Evolutionary conservation across 768 basidiomycete genomes (phyloP).

Genomic region (Suillus placidus): DNA sequence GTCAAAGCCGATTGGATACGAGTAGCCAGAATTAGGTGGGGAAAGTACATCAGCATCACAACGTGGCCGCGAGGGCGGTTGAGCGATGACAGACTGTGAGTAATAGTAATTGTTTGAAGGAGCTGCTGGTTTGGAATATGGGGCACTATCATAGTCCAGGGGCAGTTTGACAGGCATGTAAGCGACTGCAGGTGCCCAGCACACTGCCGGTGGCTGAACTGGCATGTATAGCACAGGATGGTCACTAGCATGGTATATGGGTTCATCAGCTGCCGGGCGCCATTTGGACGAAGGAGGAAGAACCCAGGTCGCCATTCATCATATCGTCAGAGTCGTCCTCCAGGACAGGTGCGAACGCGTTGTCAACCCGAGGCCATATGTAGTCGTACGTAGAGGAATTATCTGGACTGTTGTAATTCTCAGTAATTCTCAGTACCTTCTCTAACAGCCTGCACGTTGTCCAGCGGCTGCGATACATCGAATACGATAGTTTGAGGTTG

Average conservation of each 20-base stretch:
- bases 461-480: conserved; percentile 72
- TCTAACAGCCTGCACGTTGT: conserved; percentile 72
- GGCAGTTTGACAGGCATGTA: conserved; percentile 27
- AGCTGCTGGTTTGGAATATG: conserved; percentile 32
- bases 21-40: conserved; percentile 53
- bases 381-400: conserved; percentile 18
- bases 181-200: conserved; percentile 22
- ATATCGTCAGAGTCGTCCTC: conserved; percentile 67
- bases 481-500: conserved; percentile 71
- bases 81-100: conserved; percentile 37
- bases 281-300: conserved; percentile 81
- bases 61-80: conserved; percentile 60
- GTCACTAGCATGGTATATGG: conserved; percentile 59
- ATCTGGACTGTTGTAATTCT: too few relatives aligned
- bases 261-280: conserved; percentile 82
- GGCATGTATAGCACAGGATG: conserved; percentile 67
- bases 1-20: conserved; percentile 60
- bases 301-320: conserved; percentile 52
- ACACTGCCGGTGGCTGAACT: conserved; percentile 50
- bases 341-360: too few relatives aligned
- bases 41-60: conserved; percentile 54
- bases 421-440: too few relatives aligned
- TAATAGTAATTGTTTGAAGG: conserved; percentile 1
- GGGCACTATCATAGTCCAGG: conserved; percentile 17
- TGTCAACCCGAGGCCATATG: conserved; percentile 16